A percentile compares a stretch with the other conserved stretches of the same genome.
These are phyloP conservation scores for Fusarium continuum DNA, from an alignment of 2,329 filamentous ascomycete genomes.

Conservation along the genomic window DNA sequence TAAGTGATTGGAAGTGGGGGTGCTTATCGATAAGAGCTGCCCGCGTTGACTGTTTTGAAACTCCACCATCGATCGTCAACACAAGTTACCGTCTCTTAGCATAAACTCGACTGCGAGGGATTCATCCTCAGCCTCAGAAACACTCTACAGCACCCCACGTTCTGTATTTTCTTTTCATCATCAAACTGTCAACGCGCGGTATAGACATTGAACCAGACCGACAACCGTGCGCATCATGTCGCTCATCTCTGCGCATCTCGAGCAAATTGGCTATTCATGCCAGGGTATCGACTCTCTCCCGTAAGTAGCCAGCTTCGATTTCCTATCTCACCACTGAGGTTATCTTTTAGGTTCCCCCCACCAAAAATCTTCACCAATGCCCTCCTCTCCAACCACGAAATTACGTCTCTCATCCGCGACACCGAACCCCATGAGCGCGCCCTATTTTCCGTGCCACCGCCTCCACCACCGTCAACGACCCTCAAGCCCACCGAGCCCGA, in stretches of 20 bases:
- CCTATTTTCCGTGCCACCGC: constrained; percentile 88
- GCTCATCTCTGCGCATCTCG: constrained; percentile 74
- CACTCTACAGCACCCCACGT: too few species aligned
- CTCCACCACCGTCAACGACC: constrained; percentile 59
- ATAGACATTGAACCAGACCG: neutral
- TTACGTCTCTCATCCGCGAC: constrained; percentile 92
- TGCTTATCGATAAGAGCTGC: constrained; percentile 33
- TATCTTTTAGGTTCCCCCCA: constrained; percentile 74
- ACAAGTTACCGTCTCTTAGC: neutral
- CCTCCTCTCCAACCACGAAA: constrained; percentile 86
- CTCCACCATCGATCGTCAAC: constrained; percentile 21
- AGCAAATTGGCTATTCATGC: constrained; percentile 80
- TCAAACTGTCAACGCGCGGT: neutral
- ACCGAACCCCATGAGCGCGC: constrained; percentile 95
- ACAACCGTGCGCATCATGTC: constrained; percentile 62
- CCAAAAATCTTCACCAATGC: constrained; percentile 98
- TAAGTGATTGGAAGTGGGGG: constrained; percentile 8
- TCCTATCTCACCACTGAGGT: neutral
- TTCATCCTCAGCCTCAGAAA: neutral
- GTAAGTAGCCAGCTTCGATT: constrained; percentile 56
- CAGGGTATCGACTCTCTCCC: constrained; percentile 78
- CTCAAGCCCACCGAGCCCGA: constrained; percentile 50
- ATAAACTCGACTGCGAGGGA: neutral
- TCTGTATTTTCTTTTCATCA: too few species aligned
- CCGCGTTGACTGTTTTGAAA: constrained; percentile 33